Evolutionary conservation across 1,284 basidiomycete genomes (phyloP).

Genomic region (Papiliotrema nemorosa): DNA sequence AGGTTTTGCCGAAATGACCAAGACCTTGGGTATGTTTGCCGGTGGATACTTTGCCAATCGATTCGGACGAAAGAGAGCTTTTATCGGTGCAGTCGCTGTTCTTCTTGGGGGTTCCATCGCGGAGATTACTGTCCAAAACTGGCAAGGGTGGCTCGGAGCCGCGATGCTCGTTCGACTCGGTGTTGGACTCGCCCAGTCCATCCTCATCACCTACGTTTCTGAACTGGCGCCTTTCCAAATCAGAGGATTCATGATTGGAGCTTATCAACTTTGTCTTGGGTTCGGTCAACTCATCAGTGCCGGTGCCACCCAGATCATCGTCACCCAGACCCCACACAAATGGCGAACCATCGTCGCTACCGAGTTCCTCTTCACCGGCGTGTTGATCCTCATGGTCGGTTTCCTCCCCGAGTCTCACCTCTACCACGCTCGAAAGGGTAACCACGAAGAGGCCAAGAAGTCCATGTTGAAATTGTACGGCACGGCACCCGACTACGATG

Average conservation of each 20-base stretch:
- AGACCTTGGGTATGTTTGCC: neutral
- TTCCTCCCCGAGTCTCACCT: slow-evolving; percentile 12
- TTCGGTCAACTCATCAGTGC: slow-evolving; percentile 2
- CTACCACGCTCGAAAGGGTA: slow-evolving; percentile 6
- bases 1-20: slow-evolving; percentile 1
- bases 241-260: slow-evolving; percentile 3
- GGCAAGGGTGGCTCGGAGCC: slow-evolving; percentile 1
- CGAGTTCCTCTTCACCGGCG: slow-evolving; percentile 4
- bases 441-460: neutral
- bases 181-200: slow-evolving; percentile 3
- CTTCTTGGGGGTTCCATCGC: neutral
- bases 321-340: neutral
- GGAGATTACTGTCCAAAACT: slow-evolving; percentile 2
- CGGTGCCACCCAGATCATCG: slow-evolving; percentile 3
- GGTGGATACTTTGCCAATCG: slow-evolving; percentile 1
- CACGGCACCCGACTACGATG: neutral
- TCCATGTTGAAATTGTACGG: neutral
- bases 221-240: slow-evolving; percentile 7
- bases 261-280: slow-evolving; percentile 4
- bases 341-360: slow-evolving; percentile 3
- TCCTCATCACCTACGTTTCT: slow-evolving; percentile 2
- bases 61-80: slow-evolving; percentile 5
- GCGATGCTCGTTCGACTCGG: neutral
- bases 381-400: slow-evolving; percentile 5
- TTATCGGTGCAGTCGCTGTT: slow-evolving; percentile 2